These are phyloP conservation scores for Silene noctiflora DNA, from an alignment of 179 eudicot species.

Conservation along the genomic window DNA sequence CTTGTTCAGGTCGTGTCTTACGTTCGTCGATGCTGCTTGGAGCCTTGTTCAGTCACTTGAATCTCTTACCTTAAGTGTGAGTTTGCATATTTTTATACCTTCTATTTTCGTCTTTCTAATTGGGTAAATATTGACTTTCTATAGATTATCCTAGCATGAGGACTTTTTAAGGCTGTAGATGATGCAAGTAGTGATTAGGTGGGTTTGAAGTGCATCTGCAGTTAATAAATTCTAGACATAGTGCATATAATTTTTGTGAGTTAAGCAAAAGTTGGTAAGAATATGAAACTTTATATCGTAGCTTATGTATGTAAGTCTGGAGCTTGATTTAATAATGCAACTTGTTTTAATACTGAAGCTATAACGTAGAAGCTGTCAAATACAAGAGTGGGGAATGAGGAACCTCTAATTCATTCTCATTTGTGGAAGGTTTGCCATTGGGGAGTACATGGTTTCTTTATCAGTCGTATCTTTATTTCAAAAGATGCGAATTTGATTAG, in stretches of 20 bases:
- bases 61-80: slow-evolving; percentile 54
- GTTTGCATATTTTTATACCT: slow-evolving; percentile 25
- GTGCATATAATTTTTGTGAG: neutral
- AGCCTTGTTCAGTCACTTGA: slow-evolving; percentile 60
- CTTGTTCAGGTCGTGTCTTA: slow-evolving; percentile 54
- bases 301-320: no score
- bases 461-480: no score
- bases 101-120: neutral
- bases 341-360: no score
- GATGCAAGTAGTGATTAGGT: slow-evolving; percentile 1
- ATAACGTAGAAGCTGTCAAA: no score
- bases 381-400: no score
- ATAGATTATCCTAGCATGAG: neutral
- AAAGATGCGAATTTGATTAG: no score
- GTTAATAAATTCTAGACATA: neutral
- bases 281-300: no score
- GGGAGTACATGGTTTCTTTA: no score
- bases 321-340: no score
- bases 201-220: slow-evolving; percentile 6
- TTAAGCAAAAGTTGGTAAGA: no score
- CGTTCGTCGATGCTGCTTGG: slow-evolving; percentile 60
- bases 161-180: neutral
- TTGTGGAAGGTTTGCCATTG: no score
- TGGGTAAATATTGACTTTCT: neutral
- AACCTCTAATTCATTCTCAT: no score